A percentile compares a stretch with the other conserved stretches of the same genome.
Conservation (phyloP, 2,329 filamentous ascomycete species). For the Venturia aucupariae region DNA sequence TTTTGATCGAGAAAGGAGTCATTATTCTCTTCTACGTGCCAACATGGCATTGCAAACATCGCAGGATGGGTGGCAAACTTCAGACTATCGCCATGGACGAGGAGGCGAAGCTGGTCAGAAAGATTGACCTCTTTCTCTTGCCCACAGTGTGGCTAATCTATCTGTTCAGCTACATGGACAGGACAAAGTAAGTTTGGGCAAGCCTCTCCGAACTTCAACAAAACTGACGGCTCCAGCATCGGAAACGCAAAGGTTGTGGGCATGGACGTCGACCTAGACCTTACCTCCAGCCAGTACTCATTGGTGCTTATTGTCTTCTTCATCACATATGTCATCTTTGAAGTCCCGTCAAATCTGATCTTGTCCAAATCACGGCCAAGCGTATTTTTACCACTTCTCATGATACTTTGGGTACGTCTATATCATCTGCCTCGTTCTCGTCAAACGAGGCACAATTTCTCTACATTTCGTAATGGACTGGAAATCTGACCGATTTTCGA, state of each 20-base stretch:
- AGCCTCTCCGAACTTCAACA: background rate
- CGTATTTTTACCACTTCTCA: slow-evolving; percentile 31
- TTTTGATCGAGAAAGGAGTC: background rate
- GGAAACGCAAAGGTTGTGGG: slow-evolving; percentile 15
- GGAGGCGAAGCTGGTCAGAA: slow-evolving; percentile 35
- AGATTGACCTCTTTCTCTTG: slow-evolving; percentile 36
- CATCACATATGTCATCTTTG: slow-evolving; percentile 35
- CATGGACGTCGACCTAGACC: slow-evolving; percentile 18
- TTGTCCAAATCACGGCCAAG: slow-evolving; percentile 41
- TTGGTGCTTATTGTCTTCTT: slow-evolving; percentile 47
- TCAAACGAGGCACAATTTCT: background rate
- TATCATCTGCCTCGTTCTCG: background rate
- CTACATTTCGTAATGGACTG: background rate
- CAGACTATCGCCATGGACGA: slow-evolving; percentile 22
- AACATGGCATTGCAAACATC: slow-evolving; percentile 16
- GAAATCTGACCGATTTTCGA: background rate
- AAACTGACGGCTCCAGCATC: slow-evolving; percentile 21
- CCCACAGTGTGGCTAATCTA: slow-evolving; percentile 44
- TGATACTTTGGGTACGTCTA: slow-evolving; percentile 7
- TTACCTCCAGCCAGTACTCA: slow-evolving; percentile 42
- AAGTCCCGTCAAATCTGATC: slow-evolving; percentile 47
- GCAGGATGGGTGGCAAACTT: slow-evolving; percentile 18
- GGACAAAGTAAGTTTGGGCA: slow-evolving; percentile 22
- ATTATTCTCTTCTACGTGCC: background rate
- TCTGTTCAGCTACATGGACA: slow-evolving; percentile 39